Evolutionary conservation across 176 grass and related monocot genomes (phyloP).

Genomic region (Lolium perenne): DNA sequence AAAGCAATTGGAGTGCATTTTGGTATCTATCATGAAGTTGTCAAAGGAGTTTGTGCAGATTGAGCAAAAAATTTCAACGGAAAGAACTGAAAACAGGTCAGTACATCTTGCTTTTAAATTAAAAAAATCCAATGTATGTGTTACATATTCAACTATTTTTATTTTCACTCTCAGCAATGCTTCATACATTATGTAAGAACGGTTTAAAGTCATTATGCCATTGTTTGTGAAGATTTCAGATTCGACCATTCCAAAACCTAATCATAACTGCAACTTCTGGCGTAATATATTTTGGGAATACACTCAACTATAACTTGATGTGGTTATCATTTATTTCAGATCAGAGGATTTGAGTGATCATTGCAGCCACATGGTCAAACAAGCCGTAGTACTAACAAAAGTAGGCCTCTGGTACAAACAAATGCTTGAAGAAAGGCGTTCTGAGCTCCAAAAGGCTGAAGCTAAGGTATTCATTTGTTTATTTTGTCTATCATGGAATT

Average conservation of each 20-base stretch:
- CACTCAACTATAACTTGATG: neutral
- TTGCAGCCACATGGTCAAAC: conserved; percentile 63
- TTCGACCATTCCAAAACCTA: neutral
- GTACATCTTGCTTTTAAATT: conserved; percentile 18
- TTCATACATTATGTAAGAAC: neutral
- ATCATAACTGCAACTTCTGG: neutral
- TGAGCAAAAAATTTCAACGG: conserved; percentile 56
- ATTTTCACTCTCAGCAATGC: neutral
- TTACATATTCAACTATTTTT: neutral
- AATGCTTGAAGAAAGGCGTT: conserved; percentile 79
- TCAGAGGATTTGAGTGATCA: conserved; percentile 70
- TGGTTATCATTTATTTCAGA: conserved; percentile 46
- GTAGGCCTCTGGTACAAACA: conserved; percentile 76
- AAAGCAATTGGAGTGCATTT: conserved; percentile 68
- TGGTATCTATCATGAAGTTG: conserved; percentile 66
- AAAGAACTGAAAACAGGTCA: conserved; percentile 65
- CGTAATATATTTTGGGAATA: neutral
- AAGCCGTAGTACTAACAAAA: conserved; percentile 72
- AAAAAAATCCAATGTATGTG: neutral
- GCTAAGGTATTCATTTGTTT: conserved; percentile 63
- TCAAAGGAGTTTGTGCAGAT: conserved; percentile 77
- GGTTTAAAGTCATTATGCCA: no score
- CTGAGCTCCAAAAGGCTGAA: conserved; percentile 82
- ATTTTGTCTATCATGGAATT: neutral
- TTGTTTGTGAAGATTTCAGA: neutral